These are phyloP conservation scores for Apiospora rasikravindrae DNA, from an alignment of 2,329 filamentous ascomycete genomes.

Conservation along the genomic window DNA sequence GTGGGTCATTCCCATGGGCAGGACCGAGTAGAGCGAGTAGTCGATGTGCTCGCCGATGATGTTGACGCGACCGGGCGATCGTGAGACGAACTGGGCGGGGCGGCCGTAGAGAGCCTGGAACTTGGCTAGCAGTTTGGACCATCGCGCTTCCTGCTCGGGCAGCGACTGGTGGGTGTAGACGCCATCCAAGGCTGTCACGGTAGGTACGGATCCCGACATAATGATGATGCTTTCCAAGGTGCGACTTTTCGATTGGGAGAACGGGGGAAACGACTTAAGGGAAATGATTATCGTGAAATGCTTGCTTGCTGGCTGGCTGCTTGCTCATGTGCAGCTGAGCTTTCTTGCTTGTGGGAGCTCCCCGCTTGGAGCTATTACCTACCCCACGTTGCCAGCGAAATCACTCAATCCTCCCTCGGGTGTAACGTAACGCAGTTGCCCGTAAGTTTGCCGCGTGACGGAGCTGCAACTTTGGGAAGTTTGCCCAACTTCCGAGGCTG, in stretches of 20 bases:
- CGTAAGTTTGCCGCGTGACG: constrained; percentile 5
- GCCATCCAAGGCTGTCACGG: constrained; percentile 74
- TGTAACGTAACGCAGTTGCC: constrained; percentile 8
- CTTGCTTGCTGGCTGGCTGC: not conserved
- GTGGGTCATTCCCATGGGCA: constrained; percentile 93
- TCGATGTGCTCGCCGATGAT: constrained; percentile 99
- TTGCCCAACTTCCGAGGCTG: not conserved
- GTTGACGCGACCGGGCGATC: constrained; percentile 94
- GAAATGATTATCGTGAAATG: constrained; percentile 6
- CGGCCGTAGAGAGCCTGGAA: constrained; percentile 76
- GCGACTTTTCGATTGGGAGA: not conserved
- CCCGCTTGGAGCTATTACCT: not conserved
- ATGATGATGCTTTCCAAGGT: not conserved
- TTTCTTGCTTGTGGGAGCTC: not conserved
- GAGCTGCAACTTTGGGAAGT: not conserved
- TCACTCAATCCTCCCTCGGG: not conserved
- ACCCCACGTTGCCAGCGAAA: not conserved
- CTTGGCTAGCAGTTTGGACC: constrained; percentile 72
- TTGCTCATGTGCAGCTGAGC: not conserved
- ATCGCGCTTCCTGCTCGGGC: constrained; percentile 71
- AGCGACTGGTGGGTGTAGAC: constrained; percentile 83
- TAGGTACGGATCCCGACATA: constrained; percentile 72
- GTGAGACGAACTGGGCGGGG: constrained; percentile 78
- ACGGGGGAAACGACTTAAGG: not conserved
- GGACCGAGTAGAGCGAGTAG: constrained; percentile 94